Base-by-base conservation (phyloP, 257 asterid genomes). In the Solanum dulcamara region DNA sequence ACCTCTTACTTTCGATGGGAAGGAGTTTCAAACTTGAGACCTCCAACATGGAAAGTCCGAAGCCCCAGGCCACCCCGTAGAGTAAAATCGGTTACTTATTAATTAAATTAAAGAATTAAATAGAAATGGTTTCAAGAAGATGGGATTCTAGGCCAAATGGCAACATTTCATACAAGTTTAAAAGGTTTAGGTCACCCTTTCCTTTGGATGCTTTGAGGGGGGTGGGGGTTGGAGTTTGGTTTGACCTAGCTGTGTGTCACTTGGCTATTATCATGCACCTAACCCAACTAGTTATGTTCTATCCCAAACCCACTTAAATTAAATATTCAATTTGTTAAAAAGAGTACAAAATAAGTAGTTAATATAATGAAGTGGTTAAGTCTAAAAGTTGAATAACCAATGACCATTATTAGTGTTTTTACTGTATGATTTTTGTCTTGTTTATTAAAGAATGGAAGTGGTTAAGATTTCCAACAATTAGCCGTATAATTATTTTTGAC, bases 221-320 rank as follows among this genome's bases (percentile, higher is more conserved):
- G 7, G 62, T 11, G 66, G 44, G 42, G 77, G 48, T 8, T 83
- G 83, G 91, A 89, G 83, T 85, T 90, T 86, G 93, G 92, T 92
- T 90, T 89, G 92, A 91, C 91, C 84, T 57, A 64, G 86, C 85
- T 81, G 55, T 85, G 85, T 86, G 62, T 87, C 83, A 83, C 82
- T 66, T 86, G 18, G 84, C 75, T 84, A n/a, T 75, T 35, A 85
- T 87, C 79, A 89, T 87, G 44, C 88, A 90, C 91, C 94, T 89
- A 92, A 91, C 86, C 94, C 94, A 86, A 87, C 85, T 50, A 83
- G 62, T 53, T 64, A n/a, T 57, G 42, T 77, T 84, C n/a, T 26
- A 26, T 28, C 83, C 83, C 38, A 74, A 42, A 24, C 20, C 81
- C 83, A 77, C 59, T 66, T 46, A 28, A 42, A 75, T 75, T 44